Evolutionary conservation across 305 asterid genomes (phyloP).

Genomic region (Solanum aculeatissimum): DNA sequence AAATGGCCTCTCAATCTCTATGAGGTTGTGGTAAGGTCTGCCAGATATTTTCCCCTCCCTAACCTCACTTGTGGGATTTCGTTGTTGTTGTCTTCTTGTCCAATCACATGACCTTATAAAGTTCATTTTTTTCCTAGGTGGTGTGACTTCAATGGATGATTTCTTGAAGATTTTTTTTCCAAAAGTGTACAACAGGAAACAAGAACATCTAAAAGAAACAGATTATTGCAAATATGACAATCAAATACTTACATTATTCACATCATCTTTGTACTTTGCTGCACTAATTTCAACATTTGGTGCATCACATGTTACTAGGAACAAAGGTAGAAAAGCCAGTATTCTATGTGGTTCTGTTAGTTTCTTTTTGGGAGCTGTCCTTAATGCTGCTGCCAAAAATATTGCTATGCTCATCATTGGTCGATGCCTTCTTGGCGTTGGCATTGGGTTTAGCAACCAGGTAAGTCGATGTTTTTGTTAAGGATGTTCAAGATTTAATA

Average conservation of each 20-base stretch:
- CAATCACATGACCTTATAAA: background rate
- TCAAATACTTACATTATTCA: constrained; percentile 59
- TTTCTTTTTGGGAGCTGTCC: constrained; percentile 52
- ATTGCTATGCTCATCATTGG: constrained; percentile 60
- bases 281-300: constrained; percentile 58
- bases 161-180: constrained; percentile 59
- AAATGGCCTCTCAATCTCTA: too few species aligned
- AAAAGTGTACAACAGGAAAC: constrained; percentile 35
- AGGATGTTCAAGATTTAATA: background rate
- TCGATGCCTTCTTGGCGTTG: constrained; percentile 58
- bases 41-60: too few species aligned
- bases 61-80: too few species aligned
- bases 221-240: constrained; percentile 62
- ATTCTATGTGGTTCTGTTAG: constrained; percentile 61
- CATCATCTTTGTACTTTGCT: constrained; percentile 67
- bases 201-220: constrained; percentile 38
- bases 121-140: constrained; percentile 26
- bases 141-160: constrained; percentile 88
- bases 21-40: too few species aligned
- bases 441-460: constrained; percentile 82
- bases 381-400: constrained; percentile 58
- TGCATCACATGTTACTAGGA: constrained; percentile 54
- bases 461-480: constrained; percentile 16
- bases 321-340: constrained; percentile 49
- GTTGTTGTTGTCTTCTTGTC: too few species aligned